Conservation (phyloP, 495 filamentous ascomycete species). For the Pseudoneurospora amorphoporcata region DNA sequence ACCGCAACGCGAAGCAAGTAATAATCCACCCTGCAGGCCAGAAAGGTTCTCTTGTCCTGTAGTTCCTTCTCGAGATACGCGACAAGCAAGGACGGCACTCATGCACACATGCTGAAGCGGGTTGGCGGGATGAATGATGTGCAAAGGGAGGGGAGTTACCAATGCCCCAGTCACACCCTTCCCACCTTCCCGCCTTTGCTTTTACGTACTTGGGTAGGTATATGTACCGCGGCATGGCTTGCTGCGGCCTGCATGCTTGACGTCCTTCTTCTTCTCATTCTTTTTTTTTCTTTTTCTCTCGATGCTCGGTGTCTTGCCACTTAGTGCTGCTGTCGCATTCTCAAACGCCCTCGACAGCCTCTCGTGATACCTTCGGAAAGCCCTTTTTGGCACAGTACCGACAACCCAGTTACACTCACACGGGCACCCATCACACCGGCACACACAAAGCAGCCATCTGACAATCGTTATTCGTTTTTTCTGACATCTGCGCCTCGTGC, state of each 20-base stretch:
- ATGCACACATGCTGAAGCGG: neutral
- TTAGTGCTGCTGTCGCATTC: neutral
- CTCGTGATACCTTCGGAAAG: neutral
- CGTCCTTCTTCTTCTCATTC: neutral
- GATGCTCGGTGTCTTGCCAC: neutral
- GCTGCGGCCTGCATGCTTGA: neutral
- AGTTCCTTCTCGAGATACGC: neutral
- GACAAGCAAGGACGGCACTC: neutral
- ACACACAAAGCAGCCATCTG: neutral
- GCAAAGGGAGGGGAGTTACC: neutral
- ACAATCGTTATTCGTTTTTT: neutral
- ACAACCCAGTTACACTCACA: neutral
- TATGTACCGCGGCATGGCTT: neutral
- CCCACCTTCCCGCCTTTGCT: neutral
- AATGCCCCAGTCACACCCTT: neutral
- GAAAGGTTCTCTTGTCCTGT: neutral
- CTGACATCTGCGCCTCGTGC: neutral
- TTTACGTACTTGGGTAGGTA: neutral
- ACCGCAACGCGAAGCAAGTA: neutral
- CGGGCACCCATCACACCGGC: neutral
- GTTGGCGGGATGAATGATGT: neutral
- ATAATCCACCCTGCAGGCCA: neutral
- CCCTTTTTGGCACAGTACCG: neutral
- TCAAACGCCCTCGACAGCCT: neutral
- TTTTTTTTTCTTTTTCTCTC: neutral